Conservation (phyloP, 495 filamentous ascomycete genomes). For the Chaetomium tenue region DNA sequence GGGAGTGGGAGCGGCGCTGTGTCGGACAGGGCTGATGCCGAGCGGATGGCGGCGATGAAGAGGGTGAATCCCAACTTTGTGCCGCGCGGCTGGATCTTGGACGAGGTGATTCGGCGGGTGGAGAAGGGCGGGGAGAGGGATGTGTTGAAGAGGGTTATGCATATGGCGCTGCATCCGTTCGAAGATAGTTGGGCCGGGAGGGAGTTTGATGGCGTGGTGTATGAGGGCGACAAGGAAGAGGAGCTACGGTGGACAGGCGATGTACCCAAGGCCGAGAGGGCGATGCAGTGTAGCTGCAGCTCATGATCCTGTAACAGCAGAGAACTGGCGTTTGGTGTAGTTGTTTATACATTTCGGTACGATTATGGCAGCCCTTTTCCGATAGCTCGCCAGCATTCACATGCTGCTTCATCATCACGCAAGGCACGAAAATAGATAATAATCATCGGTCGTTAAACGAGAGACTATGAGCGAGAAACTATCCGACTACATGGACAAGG, state of each 20-base stretch:
- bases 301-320: constrained; percentile 30
- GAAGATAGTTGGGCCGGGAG: constrained; percentile 68
- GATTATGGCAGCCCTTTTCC: no score
- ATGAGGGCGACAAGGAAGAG: constrained; percentile 56
- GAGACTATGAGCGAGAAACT: constrained; percentile 38
- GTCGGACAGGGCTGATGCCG: constrained; percentile 51
- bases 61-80: constrained; percentile 87
- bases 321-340: not conserved
- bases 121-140: constrained; percentile 80
- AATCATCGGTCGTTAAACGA: constrained; percentile 30
- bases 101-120: constrained; percentile 85
- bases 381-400: no score
- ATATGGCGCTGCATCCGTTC: constrained; percentile 79
- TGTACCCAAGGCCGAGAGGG: constrained; percentile 71
- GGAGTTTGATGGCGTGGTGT: constrained; percentile 37
- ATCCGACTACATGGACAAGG: constrained; percentile 40
- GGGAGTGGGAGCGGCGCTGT: constrained; percentile 19
- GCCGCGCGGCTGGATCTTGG: constrained; percentile 84
- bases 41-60: constrained; percentile 72
- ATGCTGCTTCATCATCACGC: no score
- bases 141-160: constrained; percentile 70
- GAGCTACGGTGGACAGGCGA: constrained; percentile 84
- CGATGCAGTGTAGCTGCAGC: constrained; percentile 88
- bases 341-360: not conserved
- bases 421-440: constrained; percentile 1